Evolutionary conservation across 192 early-diverging fungal species (phyloP), one percentile per base, ranked within the genome.

Genomic region (Gorgonomyces haynaldii): DNA sequence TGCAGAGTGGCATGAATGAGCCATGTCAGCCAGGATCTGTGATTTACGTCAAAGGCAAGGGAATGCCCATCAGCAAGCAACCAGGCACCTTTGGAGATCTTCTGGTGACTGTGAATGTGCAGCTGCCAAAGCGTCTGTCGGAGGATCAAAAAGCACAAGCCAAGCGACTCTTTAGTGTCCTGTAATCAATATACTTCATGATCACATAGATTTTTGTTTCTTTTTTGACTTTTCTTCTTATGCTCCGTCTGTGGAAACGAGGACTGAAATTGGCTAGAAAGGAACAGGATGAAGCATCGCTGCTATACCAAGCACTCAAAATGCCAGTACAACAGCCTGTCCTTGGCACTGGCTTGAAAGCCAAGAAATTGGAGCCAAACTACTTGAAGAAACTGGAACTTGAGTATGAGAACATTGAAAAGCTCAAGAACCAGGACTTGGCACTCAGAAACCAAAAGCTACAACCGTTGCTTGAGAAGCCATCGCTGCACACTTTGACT

Each of bases 21-120:
- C 68, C 88, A 9, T 71, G 86, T 32, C 62, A 74, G 34, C 85
- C 85, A 7, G 88, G 84, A 34, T 66, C 78, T 68, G 76, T 82
- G 56, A 85, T 83, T 24, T 65, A 70, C 22, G 62, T 96, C 47
- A 32, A 59, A 4, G 79, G 78, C 37, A 84, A 94, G 51, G 95
- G 95, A 13, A 98, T 98, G 91, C 95, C 92, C 4, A 85, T 84
- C 46, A 84, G 85, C 43, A 93, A 90, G 62, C 69, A 72, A 16
- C 74, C 78, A 0, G 86, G 83, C 13, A 72, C 61, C 51, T 87
- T 83, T 46, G 95, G 95, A n/a, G 84, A 95, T 50, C 69, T 98
- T 45, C 49, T 91, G 22, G 82, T 94, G 21, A 74, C 71, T 24
- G 80, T 85, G 49, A 72, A 80, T 9, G 78, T 96, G 42, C 69